Percentiles rank a stretch among this genome's conserved stretches.
These are phyloP conservation scores for Candida morakotiae DNA, from an alignment of 805 yeast genomes.

Conservation along the genomic window DNA sequence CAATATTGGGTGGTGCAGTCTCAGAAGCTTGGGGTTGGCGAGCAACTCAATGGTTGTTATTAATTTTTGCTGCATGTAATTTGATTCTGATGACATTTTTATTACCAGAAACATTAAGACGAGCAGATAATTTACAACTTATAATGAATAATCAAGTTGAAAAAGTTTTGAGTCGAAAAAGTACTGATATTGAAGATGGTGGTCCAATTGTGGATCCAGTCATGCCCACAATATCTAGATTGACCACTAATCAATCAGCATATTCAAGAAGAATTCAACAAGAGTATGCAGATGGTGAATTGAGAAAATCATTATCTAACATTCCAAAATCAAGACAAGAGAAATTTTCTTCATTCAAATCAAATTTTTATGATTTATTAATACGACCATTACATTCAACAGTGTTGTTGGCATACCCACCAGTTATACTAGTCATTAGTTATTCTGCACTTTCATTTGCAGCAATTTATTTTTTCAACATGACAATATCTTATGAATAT, in stretches of 20 bases:
- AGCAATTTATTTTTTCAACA: slow-evolving; percentile 66
- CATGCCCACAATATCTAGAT: slow-evolving; percentile 36
- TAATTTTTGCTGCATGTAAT: slow-evolving; percentile 57
- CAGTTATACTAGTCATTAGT: slow-evolving; percentile 60
- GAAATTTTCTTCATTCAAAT: slow-evolving; percentile 13
- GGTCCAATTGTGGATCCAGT: slow-evolving; percentile 36
- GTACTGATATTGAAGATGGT: slow-evolving; percentile 17
- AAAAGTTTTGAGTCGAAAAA: slow-evolving; percentile 18
- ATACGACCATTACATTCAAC: slow-evolving; percentile 61
- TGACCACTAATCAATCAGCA: slow-evolving; percentile 28
- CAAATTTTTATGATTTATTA: slow-evolving; percentile 42
- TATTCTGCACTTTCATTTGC: slow-evolving; percentile 73
- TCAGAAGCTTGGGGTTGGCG: slow-evolving; percentile 78
- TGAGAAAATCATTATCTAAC: slow-evolving; percentile 10
- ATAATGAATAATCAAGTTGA: slow-evolving; percentile 4
- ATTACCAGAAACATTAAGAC: slow-evolving; percentile 78
- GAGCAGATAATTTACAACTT: slow-evolving; percentile 55
- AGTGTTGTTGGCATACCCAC: slow-evolving; percentile 63
- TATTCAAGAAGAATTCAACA: slow-evolving; percentile 25
- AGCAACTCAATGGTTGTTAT: slow-evolving; percentile 83
- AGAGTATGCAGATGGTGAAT: slow-evolving; percentile 19
- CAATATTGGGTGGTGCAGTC: slow-evolving; percentile 74
- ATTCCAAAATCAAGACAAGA: not conserved
- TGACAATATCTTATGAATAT: slow-evolving; percentile 64
- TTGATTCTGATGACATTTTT: slow-evolving; percentile 46